These are phyloP conservation scores for Abelmoschus esculentus DNA, from an alignment of 345 rosid species.

Conservation along the genomic window DNA sequence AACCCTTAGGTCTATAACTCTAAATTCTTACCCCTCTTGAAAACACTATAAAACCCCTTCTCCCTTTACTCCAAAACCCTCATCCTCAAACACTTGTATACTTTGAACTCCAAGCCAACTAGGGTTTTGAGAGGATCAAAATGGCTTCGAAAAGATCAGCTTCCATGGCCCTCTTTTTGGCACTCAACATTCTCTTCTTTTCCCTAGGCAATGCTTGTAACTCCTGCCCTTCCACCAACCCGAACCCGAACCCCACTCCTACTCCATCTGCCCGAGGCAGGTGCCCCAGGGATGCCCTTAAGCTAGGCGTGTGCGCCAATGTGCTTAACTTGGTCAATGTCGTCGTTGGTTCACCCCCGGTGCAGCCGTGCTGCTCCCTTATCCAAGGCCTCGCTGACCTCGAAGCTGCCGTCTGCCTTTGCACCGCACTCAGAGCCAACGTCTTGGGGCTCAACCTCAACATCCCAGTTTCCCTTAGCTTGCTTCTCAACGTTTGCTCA, in stretches of 20 bases:
- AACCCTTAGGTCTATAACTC: too few relatives aligned
- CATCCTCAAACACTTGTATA: not conserved
- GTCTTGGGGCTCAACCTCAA: not conserved
- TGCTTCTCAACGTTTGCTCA: not conserved
- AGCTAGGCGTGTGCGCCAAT: not conserved
- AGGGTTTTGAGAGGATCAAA: not conserved
- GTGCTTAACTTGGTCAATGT: not conserved
- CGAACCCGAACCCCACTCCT: not conserved
- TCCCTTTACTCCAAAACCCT: not conserved
- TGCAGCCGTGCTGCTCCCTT: not conserved
- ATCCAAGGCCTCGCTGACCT: not conserved
- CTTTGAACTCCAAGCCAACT: not conserved
- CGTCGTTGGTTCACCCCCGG: not conserved
- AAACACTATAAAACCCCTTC: not conserved
- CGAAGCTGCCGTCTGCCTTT: not conserved
- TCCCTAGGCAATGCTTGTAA: not conserved
- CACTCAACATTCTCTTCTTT: not conserved
- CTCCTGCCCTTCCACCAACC: not conserved
- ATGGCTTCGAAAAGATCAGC: constrained; percentile 1
- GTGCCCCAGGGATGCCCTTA: not conserved
- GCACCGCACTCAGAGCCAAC: not conserved
- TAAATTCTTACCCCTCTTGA: not conserved
- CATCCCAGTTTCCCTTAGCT: not conserved
- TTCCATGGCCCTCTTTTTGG: not conserved
- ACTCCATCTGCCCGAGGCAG: not conserved